Evolutionary conservation across 2,329 filamentous ascomycete species (phyloP).

Genomic region (Passalora sequoiae): DNA sequence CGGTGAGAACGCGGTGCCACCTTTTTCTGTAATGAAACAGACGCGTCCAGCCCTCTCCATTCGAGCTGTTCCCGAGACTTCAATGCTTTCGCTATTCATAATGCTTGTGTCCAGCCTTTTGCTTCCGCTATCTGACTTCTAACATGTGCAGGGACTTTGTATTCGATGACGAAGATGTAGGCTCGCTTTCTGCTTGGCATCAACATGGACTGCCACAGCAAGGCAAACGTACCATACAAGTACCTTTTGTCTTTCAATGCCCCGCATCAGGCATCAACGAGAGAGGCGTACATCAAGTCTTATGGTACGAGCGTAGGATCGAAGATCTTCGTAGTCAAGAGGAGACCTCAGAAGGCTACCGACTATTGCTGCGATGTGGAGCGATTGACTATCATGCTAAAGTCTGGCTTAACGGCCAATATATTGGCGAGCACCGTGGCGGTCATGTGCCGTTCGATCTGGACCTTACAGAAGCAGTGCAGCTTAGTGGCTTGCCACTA

Average conservation of each 20-base stretch:
- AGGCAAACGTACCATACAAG: conserved; percentile 51
- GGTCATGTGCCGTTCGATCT: conserved; percentile 55
- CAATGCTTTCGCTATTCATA: too few species aligned
- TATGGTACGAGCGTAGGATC: conserved; percentile 57
- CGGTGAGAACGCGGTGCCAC: too few species aligned
- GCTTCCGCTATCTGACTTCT: conserved; percentile 35
- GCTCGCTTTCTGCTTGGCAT: conserved; percentile 52
- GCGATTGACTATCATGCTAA: conserved; percentile 59
- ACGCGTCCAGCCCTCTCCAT: too few species aligned
- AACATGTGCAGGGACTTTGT: conserved; percentile 43
- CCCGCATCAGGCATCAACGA: conserved; percentile 59
- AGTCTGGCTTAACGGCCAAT: conserved; percentile 52
- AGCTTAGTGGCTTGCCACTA: conserved; percentile 19
- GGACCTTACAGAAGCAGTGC: conserved; percentile 51
- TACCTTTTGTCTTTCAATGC: conserved; percentile 62
- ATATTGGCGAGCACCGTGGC: conserved; percentile 52
- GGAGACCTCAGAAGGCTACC: conserved; percentile 34
- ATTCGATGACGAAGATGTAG: conserved; percentile 61
- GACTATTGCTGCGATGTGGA: conserved; percentile 52
- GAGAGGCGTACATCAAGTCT: conserved; percentile 58
- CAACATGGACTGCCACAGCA: conserved; percentile 45
- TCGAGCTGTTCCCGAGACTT: too few species aligned
- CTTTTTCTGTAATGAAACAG: too few species aligned
- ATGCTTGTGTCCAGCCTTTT: too few species aligned
- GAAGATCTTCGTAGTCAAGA: conserved; percentile 24